Conservation (phyloP, 129 eudicot species). For the Silybum marianum region DNA sequence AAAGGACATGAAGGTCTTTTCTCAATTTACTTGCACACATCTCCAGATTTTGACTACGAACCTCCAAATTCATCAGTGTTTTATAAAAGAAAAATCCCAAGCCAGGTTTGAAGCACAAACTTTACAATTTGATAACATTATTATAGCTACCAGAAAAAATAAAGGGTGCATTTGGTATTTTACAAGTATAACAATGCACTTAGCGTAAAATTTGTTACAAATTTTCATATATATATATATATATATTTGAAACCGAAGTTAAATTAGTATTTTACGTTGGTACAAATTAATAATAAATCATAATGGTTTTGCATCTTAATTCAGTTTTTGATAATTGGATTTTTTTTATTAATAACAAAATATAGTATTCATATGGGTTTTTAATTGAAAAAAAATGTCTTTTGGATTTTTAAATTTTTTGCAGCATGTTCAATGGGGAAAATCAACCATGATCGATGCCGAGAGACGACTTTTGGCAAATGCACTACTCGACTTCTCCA, state of each 20-base stretch:
- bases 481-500: conserved; percentile 85
- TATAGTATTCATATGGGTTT: neutral
- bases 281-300: neutral
- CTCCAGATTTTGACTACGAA: conserved; percentile 58
- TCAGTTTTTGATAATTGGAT: neutral
- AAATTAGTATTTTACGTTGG: neutral
- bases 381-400: neutral
- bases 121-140: neutral
- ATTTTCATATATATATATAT: too few species aligned
- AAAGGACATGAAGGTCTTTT: conserved; percentile 69
- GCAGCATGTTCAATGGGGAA: conserved; percentile 82
- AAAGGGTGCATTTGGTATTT: neutral
- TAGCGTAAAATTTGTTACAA: neutral
- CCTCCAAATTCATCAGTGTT: conserved; percentile 75
- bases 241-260: neutral
- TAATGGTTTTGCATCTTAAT: neutral
- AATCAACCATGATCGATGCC: conserved; percentile 75
- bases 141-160: neutral
- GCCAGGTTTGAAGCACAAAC: conserved; percentile 49
- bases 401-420: neutral
- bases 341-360: neutral
- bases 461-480: conserved; percentile 90
- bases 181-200: neutral
- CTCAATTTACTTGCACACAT: conserved; percentile 75
- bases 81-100: conserved; percentile 75